Evolutionary conservation across 2,329 filamentous ascomycete species (phyloP), one percentile per base, ranked within the genome.

Genomic region (Lecanicillium sp.): DNA sequence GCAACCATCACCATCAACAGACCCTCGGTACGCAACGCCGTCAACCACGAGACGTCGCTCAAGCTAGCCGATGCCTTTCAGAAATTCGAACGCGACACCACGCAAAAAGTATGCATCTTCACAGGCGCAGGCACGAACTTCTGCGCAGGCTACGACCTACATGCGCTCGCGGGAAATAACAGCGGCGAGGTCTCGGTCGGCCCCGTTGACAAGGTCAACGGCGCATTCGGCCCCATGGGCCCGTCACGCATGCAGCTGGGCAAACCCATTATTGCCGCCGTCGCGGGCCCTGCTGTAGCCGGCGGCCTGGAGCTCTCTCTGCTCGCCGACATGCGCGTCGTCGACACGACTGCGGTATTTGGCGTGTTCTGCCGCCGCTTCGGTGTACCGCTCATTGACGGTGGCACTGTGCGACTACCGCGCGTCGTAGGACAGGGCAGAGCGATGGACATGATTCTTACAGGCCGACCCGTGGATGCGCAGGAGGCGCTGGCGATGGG

Each of bases 391-490:
- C 54, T 61, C 15, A 57, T 59, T 11, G 76, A 66, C 30, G 64
- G 60, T 5, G 77, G 76, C 1, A 79, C 75, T 0, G 74, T 79
- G 0, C 68, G 76, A 1, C 58, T 79, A 5, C 73, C 72, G 49
- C 66, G 66, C 1, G 65, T 78, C 37, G 60, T 80, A 19, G 77
- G 77, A 0, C 62, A 79, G 1, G 74, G 75, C 0, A 58, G 74
- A 3, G 76, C 77, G 0, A 52, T 79, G 47, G 77, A 80, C 57
- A 74, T 80, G 70, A 76, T 79, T 14, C 61, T 81, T 5, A 80
- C 77, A 0, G 77, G 78, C 0, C 61, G 75, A 1, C 55, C 67
- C 0, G 72, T 80, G 0, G 54, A 52, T 0, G 75, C 76, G 0
- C 54, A 66, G 15, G 75, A 81, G 53, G 76, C 76, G 0, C 53